Evolutionary conservation across 768 basidiomycete species (phyloP).

Genomic region (Astraeus odoratus): DNA sequence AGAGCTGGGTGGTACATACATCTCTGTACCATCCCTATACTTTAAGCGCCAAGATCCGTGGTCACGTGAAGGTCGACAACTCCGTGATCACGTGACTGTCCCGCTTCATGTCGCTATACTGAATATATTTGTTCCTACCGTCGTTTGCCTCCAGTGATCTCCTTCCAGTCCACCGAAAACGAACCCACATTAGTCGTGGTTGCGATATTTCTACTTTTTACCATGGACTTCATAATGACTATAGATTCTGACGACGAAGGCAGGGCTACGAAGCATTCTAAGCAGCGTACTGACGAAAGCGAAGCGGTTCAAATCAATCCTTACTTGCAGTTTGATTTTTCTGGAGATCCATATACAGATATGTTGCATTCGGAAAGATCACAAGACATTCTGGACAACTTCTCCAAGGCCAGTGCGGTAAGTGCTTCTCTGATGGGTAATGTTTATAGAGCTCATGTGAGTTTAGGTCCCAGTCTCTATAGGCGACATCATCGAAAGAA

Average conservation of each 20-base stretch:
- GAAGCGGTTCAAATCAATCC: slow-evolving; percentile 68
- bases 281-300: slow-evolving; percentile 24
- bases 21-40: too few relatives aligned
- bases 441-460: not conserved
- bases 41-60: too few relatives aligned
- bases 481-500: slow-evolving; percentile 84
- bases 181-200: too few relatives aligned
- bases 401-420: slow-evolving; percentile 39
- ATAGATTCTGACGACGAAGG: slow-evolving; percentile 77
- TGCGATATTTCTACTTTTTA: too few relatives aligned
- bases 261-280: slow-evolving; percentile 14
- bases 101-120: too few relatives aligned
- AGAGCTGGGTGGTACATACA: too few relatives aligned
- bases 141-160: too few relatives aligned
- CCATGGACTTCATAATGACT: slow-evolving; percentile 71
- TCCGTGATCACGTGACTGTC: too few relatives aligned
- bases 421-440: not conserved
- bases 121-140: too few relatives aligned
- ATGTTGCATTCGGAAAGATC: slow-evolving; percentile 37
- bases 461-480: slow-evolving; percentile 73
- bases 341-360: slow-evolving; percentile 62
- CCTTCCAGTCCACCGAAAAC: too few relatives aligned
- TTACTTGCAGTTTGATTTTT: slow-evolving; percentile 76
- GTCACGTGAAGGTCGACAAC: too few relatives aligned
- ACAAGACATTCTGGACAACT: slow-evolving; percentile 55